Percentiles rank a stretch among this genome's conserved stretches.
Evolutionary conservation across 371 early-diverging fungal genomes (phyloP).

Genomic region (Mucor piriformis): DNA sequence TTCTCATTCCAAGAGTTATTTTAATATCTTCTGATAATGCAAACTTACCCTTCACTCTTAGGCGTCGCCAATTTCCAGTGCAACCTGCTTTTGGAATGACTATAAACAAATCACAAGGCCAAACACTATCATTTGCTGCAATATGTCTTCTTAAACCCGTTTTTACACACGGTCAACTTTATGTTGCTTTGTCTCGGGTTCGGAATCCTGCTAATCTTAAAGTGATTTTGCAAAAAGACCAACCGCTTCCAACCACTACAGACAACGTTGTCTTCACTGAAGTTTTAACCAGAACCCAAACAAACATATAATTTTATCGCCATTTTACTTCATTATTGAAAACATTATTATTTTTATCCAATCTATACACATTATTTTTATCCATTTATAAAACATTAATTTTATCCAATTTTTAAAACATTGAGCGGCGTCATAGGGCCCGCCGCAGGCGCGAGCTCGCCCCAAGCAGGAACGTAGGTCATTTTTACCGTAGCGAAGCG

Average conservation of each 20-base stretch:
- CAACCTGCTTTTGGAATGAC: constrained; percentile 32
- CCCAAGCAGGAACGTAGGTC: no score
- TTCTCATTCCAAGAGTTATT: constrained; percentile 8
- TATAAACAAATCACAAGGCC: constrained; percentile 41
- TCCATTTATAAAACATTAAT: no score
- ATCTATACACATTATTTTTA: no score
- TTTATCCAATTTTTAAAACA: no score
- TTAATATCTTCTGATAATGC: background rate
- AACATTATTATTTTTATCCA: no score
- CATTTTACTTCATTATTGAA: no score
- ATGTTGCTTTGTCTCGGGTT: constrained; percentile 6
- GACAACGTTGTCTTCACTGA: background rate
- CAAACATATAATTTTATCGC: background rate
- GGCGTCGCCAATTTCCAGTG: constrained; percentile 19
- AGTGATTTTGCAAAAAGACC: background rate
- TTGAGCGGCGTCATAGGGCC: no score
- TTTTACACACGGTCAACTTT: constrained; percentile 8
- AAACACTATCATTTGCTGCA: constrained; percentile 25
- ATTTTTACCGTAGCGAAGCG: no score
- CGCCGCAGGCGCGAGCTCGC: no score
- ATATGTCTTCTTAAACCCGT: constrained; percentile 22
- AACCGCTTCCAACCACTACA: background rate
- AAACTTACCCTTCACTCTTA: background rate
- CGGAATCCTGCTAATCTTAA: background rate
- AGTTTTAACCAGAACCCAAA: background rate